A percentile compares a stretch with the other conserved stretches of the same genome.
Conservation (phyloP, 495 filamentous ascomycete genomes). For the Terfezia boudieri region DNA sequence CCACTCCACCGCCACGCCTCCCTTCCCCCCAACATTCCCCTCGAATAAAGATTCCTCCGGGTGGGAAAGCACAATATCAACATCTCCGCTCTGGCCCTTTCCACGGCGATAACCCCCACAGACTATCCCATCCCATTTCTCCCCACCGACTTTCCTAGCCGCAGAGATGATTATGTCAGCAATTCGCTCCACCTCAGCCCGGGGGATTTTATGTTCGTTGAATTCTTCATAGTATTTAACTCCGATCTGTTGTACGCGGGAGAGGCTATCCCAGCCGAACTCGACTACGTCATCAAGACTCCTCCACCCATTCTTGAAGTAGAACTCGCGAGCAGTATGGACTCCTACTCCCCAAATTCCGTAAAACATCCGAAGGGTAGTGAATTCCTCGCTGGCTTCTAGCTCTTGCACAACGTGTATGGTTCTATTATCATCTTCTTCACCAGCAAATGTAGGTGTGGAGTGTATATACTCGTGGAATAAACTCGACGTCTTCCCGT, state of each 20-base stretch:
- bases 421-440: conserved; percentile 20
- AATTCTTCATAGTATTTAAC: conserved; percentile 93
- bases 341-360: conserved; percentile 81
- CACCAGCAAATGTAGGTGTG: conserved; percentile 4
- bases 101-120: conserved; percentile 75
- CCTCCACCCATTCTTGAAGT: conserved; percentile 49
- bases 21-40: not conserved
- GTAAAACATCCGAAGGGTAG: conserved; percentile 44
- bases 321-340: conserved; percentile 62
- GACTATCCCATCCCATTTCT: conserved; percentile 45
- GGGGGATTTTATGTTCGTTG: conserved; percentile 36
- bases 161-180: conserved; percentile 35
- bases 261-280: conserved; percentile 52
- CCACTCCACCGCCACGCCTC: conserved; percentile 19
- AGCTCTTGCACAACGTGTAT: conserved; percentile 41
- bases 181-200: conserved; percentile 53
- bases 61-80: conserved; percentile 70
- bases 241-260: conserved; percentile 73
- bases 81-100: conserved; percentile 50
- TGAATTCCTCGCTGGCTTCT: conserved; percentile 39
- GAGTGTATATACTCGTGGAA: conserved; percentile 52
- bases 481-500: conserved; percentile 52
- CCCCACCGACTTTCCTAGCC: conserved; percentile 28
- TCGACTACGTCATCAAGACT: conserved; percentile 69
- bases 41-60: conserved; percentile 35